A percentile compares a stretch with the other conserved stretches of the same genome.
These are phyloP conservation scores for Paramecium sexaurelia DNA, from an alignment of 73 alveolate genomes.

Conservation along the genomic window DNA sequence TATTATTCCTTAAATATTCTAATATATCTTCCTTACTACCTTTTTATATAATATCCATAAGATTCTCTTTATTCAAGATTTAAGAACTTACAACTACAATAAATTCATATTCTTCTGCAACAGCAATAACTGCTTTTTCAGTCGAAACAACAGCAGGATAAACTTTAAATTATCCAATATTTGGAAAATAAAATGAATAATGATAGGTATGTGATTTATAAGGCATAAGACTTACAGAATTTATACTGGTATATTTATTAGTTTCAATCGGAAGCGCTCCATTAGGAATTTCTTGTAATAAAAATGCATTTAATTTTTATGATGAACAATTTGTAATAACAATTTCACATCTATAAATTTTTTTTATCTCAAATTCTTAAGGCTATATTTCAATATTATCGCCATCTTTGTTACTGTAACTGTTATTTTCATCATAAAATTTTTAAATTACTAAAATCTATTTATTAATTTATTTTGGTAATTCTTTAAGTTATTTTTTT, in stretches of 20 bases:
- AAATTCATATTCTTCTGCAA: slow-evolving; percentile 68
- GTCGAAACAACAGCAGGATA: slow-evolving; percentile 83
- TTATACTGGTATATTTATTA: background rate
- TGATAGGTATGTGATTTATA: background rate
- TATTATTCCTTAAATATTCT: slow-evolving; percentile 73
- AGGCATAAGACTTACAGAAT: slow-evolving; percentile 70
- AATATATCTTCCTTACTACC: slow-evolving; percentile 75
- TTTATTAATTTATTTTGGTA: background rate
- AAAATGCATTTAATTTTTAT: background rate
- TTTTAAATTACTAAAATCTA: background rate
- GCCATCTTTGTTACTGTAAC: background rate
- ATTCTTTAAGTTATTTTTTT: background rate
- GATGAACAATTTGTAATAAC: background rate
- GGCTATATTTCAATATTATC: background rate
- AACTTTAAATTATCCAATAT: slow-evolving; percentile 78
- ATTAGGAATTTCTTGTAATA: background rate
- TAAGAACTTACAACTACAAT: slow-evolving; percentile 61
- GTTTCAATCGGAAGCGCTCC: background rate
- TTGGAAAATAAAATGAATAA: slow-evolving; percentile 93
- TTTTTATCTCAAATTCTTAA: background rate
- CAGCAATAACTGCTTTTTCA: slow-evolving; percentile 83
- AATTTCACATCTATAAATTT: background rate
- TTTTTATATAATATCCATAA: slow-evolving; percentile 72
- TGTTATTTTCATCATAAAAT: background rate
- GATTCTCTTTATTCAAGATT: slow-evolving; percentile 69